Percentiles rank a stretch among this genome's conserved stretches.
Evolutionary conservation across 2,329 filamentous ascomycete species (phyloP).

Genomic region (Venturia carpophila): DNA sequence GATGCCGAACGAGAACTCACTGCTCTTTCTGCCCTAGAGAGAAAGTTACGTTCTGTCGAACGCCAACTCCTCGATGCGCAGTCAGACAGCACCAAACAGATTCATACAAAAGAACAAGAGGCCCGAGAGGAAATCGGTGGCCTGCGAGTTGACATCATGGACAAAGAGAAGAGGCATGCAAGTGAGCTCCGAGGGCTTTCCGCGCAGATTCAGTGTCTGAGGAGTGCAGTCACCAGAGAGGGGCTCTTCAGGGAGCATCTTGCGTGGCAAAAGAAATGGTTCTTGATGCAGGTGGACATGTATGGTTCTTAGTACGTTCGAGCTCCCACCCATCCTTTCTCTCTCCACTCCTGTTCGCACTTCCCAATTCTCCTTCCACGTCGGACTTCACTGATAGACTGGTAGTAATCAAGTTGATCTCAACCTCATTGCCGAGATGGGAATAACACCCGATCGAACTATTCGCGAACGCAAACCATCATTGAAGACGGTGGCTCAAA

Average conservation of each 20-base stretch:
- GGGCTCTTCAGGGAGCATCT: conserved; percentile 70
- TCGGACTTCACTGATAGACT: conserved; percentile 23
- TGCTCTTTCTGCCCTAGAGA: conserved; percentile 21
- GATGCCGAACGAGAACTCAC: conserved; percentile 9
- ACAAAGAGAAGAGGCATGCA: conserved; percentile 61
- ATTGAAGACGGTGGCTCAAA: conserved; percentile 41
- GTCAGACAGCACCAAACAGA: conserved; percentile 21
- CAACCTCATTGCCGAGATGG: conserved; percentile 75
- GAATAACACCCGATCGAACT: conserved; percentile 49
- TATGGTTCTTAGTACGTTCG: conserved; percentile 79
- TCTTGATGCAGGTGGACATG: conserved; percentile 70
- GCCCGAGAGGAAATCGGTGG: conserved; percentile 24
- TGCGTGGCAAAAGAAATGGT: conserved; percentile 78
- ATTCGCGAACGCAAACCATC: conserved; percentile 38
- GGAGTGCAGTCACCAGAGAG: conserved; percentile 72
- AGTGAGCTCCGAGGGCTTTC: conserved; percentile 74
- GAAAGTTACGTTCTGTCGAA: conserved; percentile 21
- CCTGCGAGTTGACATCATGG: conserved; percentile 44
- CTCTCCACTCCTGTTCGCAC: conserved; percentile 16
- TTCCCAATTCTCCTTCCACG: background rate
- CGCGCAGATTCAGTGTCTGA: conserved; percentile 87
- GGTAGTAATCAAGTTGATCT: conserved; percentile 85
- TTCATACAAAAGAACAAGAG: conserved; percentile 27
- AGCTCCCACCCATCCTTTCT: conserved; percentile 9
- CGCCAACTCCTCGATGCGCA: conserved; percentile 22